Evolutionary conservation across 345 rosid genomes (phyloP), one percentile per base, ranked within the genome.

Genomic region (Microcos paniculata): DNA sequence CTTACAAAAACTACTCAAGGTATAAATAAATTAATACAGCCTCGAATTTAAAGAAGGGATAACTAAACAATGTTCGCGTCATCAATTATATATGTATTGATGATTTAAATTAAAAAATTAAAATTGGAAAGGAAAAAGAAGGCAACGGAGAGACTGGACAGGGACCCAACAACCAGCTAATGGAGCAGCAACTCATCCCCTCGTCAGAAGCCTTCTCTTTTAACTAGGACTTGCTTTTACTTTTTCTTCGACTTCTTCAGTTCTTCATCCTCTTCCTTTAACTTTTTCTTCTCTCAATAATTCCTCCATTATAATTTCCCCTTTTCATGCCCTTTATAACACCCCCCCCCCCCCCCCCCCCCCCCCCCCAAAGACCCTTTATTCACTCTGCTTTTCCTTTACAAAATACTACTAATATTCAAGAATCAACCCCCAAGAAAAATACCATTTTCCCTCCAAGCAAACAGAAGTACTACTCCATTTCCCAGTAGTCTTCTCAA

Each of bases 281-380:
- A 31, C 87, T 85, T 86, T 85, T 78, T n/a, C 86, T 81, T 67
- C 71, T 63, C 58, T 81, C 87, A 79, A 89, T 82, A 70, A 82
- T 80, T 76, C 57, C 74, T 57, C 67, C 79, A 76, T 80, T 80
- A 77, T 73, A 72, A 45, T 78, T 76, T 24, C 56, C 24, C 31
- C 72, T 65, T 77, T 80, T 76, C 38, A 79, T 80, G 70, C 70
- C 40, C n/a, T n/a, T n/a, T n/a, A n/a, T n/a, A n/a, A n/a, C n/a
- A n/a, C n/a, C n/a, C n/a, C n/a, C n/a, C n/a, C n/a, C n/a, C n/a
- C n/a, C n/a, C n/a, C n/a, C n/a, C n/a, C n/a, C n/a, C n/a, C n/a
- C n/a, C n/a, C n/a, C n/a, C n/a, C 57, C 63, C 79, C 78, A 67
- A 80, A 65, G 65, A 69, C 21, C 76, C 84, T 83, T 86, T 84